Base-by-base conservation (phyloP, 352 stramenopile species). In the Phytophthora fragariae region DNA sequence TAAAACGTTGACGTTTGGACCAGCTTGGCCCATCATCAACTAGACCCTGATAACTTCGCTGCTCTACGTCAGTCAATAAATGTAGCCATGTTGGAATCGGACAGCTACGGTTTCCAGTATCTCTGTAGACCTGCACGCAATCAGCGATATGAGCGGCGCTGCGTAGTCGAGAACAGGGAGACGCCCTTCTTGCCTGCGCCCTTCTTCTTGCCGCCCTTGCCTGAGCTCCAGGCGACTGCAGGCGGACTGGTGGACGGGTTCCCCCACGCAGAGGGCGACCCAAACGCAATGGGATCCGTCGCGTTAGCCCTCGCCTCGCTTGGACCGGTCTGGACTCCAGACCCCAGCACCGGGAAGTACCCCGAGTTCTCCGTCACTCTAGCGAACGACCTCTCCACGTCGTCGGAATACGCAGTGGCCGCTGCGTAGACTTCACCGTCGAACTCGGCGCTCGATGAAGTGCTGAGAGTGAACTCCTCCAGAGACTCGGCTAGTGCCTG, bases 61-160 rank as follows among this genome's bases (percentile, higher is more conserved):
- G 37, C 37, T 46, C 37, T 46, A 46, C 37, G 37, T 44, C 35
- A 31, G 4, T 14, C 1, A 11, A 44, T 4, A 44, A 10, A 31
- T 46, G 37, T 46, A 46, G 14, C 37, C 37, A 46, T 46, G 3
- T 5, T 7, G 37, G 27, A 31, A 31, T 31, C 27, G 27, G 27
- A 31, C 27, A 31, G 27, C 27, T 31, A 31, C 27, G 27, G 5
- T 2, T 31, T 31, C 27, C 27, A 5, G 27, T 31, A 31, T 6
- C 37, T 46, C 15, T 46, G 37, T 15, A 46, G 37, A 0, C 37
- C 9, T 44, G 37, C 37, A 44, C 37, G 15, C 14, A n/a, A 15
- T 46, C 62, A 94, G 65, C 87, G 87, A 59, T 94, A 94, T 37
- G 87, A 94, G 10, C 87, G 84, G 33, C 86, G 84, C 69, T 94